A percentile compares a stretch with the other conserved stretches of the same genome.
Evolutionary conservation across 1,284 basidiomycete genomes (phyloP).

Genomic region (Polyporus tsugae): DNA sequence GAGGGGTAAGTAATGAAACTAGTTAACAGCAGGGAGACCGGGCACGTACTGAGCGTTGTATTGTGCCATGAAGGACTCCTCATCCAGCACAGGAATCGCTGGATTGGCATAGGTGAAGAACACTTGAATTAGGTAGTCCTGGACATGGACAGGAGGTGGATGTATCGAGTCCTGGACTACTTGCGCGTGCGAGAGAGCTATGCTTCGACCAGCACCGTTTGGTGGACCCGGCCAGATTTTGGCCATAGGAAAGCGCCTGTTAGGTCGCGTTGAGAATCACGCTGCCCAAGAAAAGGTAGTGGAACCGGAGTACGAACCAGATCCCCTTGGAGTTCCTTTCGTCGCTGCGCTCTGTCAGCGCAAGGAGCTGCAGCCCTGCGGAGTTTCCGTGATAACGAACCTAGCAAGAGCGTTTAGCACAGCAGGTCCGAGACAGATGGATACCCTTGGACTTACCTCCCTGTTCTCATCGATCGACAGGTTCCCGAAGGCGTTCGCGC

Average conservation of each 20-base stretch:
- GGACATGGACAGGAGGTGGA: conserved; percentile 65
- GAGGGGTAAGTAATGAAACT: neutral
- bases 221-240: conserved; percentile 44
- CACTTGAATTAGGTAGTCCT: conserved; percentile 73
- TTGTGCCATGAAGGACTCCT: conserved; percentile 71
- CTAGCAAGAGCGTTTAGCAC: conserved; percentile 44
- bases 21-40: neutral
- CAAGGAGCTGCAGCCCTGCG: conserved; percentile 80
- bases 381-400: conserved; percentile 80
- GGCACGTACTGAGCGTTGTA: conserved; percentile 62
- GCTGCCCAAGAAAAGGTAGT: neutral
- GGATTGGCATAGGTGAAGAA: conserved; percentile 88
- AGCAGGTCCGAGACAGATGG: neutral
- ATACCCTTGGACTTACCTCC: conserved; percentile 48
- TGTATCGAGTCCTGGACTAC: conserved; percentile 50
- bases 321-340: conserved; percentile 69
- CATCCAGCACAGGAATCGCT: conserved; percentile 78
- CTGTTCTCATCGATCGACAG: conserved; percentile 84
- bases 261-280: neutral
- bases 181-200: neutral
- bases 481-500: conserved; percentile 73
- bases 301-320: conserved; percentile 57
- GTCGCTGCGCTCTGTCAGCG: conserved; percentile 69
- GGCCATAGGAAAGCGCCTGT: conserved; percentile 76
- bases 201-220: neutral